Evolutionary conservation across 2,329 filamentous ascomycete genomes (phyloP).

Genomic region (Escovopsis sp.): DNA sequence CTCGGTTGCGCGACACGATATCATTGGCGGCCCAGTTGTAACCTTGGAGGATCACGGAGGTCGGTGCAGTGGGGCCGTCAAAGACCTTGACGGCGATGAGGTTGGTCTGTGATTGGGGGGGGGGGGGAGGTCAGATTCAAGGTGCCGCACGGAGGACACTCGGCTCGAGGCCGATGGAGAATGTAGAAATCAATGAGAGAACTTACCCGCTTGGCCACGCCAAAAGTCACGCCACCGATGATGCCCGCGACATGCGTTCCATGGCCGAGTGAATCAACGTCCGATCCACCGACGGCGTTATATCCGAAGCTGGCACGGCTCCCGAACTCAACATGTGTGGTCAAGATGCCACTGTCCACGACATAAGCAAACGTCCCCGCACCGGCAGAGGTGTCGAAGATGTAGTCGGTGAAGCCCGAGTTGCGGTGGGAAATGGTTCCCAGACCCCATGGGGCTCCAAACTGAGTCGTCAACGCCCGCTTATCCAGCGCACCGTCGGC

Average conservation of each 20-base stretch:
- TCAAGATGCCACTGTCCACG: slow-evolving; percentile 39
- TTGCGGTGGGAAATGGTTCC: slow-evolving; percentile 28
- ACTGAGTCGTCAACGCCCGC: slow-evolving; percentile 15
- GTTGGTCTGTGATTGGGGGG: slow-evolving; percentile 7
- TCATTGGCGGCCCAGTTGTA: slow-evolving; percentile 27
- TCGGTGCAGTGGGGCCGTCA: slow-evolving; percentile 9
- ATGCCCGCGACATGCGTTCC: slow-evolving; percentile 34
- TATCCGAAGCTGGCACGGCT: slow-evolving; percentile 25
- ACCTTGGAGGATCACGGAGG: slow-evolving; percentile 14
- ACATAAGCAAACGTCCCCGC: slow-evolving; percentile 33
- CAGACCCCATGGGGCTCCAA: slow-evolving; percentile 27
- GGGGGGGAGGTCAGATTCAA: too few species aligned
- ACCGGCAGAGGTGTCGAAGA: slow-evolving; percentile 28
- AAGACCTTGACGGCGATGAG: slow-evolving; percentile 34
- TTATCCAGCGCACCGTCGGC: not conserved
- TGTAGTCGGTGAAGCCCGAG: slow-evolving; percentile 20
- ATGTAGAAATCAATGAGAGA: not conserved
- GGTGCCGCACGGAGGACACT: too few species aligned
- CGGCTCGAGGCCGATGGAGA: too few species aligned
- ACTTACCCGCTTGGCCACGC: slow-evolving; percentile 27
- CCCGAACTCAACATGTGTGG: slow-evolving; percentile 29
- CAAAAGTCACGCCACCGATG: slow-evolving; percentile 28
- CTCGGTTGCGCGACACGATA: slow-evolving; percentile 22
- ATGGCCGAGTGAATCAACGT: slow-evolving; percentile 26
- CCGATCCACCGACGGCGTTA: slow-evolving; percentile 20